These are phyloP conservation scores for Tulasnella sp. DNA, from an alignment of 768 basidiomycete genomes.

Conservation along the genomic window DNA sequence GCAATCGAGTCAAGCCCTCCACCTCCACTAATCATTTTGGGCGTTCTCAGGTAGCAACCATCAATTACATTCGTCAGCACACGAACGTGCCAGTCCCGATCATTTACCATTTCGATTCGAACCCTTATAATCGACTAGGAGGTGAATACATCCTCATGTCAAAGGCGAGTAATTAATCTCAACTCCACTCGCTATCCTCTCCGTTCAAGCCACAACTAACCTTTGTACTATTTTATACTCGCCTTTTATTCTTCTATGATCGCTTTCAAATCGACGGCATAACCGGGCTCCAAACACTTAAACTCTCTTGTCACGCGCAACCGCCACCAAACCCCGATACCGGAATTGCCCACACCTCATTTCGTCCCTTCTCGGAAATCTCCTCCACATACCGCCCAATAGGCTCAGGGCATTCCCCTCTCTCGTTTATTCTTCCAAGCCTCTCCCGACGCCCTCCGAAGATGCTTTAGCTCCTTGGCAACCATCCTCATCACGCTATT, in stretches of 20 bases:
- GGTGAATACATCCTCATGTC: conserved; percentile 82
- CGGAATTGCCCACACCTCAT: too few relatives aligned
- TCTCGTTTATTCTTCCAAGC: conserved; percentile 58
- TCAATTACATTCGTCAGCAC: conserved; percentile 60
- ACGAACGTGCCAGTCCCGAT: conserved; percentile 61
- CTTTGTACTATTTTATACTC: background rate
- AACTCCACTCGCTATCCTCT: background rate
- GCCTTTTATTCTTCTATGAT: background rate
- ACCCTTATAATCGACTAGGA: conserved; percentile 72
- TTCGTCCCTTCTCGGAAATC: too few relatives aligned
- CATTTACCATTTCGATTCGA: conserved; percentile 66
- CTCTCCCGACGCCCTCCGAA: conserved; percentile 47
- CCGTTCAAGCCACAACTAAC: background rate
- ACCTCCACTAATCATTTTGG: background rate
- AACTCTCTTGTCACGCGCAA: too few relatives aligned
- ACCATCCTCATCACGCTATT: conserved; percentile 57
- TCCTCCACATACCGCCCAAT: conserved; percentile 17
- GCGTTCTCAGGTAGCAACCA: conserved; percentile 53
- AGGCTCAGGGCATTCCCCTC: conserved; percentile 67
- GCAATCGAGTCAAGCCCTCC: background rate
- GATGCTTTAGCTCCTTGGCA: conserved; percentile 56
- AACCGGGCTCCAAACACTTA: too few relatives aligned
- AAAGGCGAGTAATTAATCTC: conserved; percentile 49
- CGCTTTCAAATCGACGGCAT: too few relatives aligned
- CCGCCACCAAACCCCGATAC: too few relatives aligned